phyloP scores from a whole-genome alignment of 2,329 filamentous ascomycete genomes.

The Colletotrichum brevisporum region DNA sequence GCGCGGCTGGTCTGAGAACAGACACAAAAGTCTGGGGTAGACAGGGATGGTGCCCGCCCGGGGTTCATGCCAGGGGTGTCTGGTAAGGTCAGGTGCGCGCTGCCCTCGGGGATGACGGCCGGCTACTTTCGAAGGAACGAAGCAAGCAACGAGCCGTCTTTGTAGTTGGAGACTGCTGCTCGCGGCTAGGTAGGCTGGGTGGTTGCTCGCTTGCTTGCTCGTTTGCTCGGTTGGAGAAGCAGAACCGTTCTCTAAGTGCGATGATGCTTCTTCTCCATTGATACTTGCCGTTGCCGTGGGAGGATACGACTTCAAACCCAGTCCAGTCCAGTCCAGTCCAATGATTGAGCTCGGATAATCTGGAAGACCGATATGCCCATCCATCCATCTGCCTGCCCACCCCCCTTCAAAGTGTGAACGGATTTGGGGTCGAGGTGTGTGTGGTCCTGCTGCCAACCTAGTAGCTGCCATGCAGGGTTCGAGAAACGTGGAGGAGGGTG shows the following conservation, averaged over 20 bases:
- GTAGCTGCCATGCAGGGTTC: constrained; percentile 37
- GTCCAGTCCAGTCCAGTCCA: not conserved
- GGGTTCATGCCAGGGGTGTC: constrained; percentile 31
- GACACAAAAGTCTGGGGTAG: constrained; percentile 39
- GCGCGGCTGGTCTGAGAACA: constrained; percentile 37
- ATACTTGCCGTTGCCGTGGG: constrained; percentile 30
- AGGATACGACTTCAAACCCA: not conserved
- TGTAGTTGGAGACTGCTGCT: constrained; percentile 32
- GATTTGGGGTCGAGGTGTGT: constrained; percentile 17
- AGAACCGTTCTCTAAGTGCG: not conserved
- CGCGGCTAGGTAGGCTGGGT: constrained; percentile 9
- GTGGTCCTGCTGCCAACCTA: constrained; percentile 3
- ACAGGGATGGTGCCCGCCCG: constrained; percentile 31
- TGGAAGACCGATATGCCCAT: not conserved
- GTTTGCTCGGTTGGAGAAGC: constrained; percentile 23
- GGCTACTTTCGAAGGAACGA: constrained; percentile 19
- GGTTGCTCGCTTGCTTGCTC: not conserved
- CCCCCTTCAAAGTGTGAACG: constrained; percentile 13
- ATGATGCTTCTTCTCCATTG: not conserved
- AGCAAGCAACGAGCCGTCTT: constrained; percentile 2
- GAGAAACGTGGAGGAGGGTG: constrained; percentile 26
- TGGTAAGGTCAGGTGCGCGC: constrained; percentile 33
- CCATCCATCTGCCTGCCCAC: not conserved
- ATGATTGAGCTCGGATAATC: constrained; percentile 22
- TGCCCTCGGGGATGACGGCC: constrained; percentile 13